Conservation (phyloP, 2,329 filamentous ascomycete species). For the Phoma sp. region DNA sequence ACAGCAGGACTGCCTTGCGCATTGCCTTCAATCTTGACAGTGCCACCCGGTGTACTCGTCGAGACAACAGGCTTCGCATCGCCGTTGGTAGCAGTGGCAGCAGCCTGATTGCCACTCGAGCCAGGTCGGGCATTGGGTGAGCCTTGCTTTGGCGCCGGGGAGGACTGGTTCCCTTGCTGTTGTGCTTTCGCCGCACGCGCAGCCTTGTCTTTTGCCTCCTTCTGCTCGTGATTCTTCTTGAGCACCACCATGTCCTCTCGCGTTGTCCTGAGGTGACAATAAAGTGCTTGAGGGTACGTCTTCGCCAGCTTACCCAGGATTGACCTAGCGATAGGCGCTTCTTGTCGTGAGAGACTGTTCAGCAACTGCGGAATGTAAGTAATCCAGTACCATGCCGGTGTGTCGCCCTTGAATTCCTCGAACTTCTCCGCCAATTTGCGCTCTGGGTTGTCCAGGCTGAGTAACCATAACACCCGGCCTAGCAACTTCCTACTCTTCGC, state of each 20-base stretch:
- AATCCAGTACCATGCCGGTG: conserved; percentile 99
- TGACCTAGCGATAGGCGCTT: conserved; percentile 83
- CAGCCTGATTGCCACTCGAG: conserved; percentile 41
- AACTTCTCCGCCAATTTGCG: conserved; percentile 85
- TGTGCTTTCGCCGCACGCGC: conserved; percentile 58
- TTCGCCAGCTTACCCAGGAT: conserved; percentile 95
- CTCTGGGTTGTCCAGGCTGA: conserved; percentile 90
- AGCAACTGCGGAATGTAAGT: conserved; percentile 97
- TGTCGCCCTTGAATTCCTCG: conserved; percentile 96
- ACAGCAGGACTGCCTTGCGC: conserved; percentile 43
- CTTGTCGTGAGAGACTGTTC: conserved; percentile 87
- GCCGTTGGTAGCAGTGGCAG: conserved; percentile 42
- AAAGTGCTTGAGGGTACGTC: conserved; percentile 90
- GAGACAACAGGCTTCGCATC: conserved; percentile 60
- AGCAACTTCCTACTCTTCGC: conserved; percentile 94
- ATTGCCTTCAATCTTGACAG: conserved; percentile 49
- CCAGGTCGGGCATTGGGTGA: conserved; percentile 43
- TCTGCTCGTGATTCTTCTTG: conserved; percentile 80
- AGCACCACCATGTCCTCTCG: conserved; percentile 92
- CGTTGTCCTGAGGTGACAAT: conserved; percentile 92
- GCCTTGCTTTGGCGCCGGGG: conserved; percentile 46
- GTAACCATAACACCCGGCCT: conserved; percentile 90
- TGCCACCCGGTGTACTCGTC: conserved; percentile 50
- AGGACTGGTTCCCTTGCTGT: conserved; percentile 61
- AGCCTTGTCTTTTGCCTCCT: conserved; percentile 64